phyloP scores from a whole-genome alignment of 257 asterid genomes.

The Thymus quinquecostatus region DNA sequence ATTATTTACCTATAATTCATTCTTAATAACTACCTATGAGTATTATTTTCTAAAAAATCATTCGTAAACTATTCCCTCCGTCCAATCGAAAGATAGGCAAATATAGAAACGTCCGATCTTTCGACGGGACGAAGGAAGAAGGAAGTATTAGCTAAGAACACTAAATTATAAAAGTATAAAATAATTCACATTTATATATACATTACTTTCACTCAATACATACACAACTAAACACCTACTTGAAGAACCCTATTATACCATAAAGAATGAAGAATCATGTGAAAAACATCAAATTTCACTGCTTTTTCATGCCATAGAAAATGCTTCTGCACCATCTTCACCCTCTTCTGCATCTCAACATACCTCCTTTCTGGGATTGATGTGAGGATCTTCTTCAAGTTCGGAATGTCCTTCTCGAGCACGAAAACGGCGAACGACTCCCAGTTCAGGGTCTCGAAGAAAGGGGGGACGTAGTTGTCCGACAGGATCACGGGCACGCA shows the following conservation, averaged over 20 bases:
- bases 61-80: no score
- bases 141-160: no score
- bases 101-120: no score
- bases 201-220: no score
- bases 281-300: constrained; percentile 62
- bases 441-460: constrained; percentile 79
- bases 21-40: neutral
- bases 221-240: constrained; percentile 14
- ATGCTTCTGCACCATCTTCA: constrained; percentile 64
- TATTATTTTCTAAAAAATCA: no score
- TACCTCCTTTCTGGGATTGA: constrained; percentile 60
- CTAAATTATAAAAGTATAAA: no score
- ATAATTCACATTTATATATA: no score
- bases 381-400: constrained; percentile 63
- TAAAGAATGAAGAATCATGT: constrained; percentile 76
- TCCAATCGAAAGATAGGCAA: no score
- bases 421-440: constrained; percentile 69
- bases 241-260: constrained; percentile 72
- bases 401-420: constrained; percentile 70
- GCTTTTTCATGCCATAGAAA: constrained; percentile 67
- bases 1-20: neutral
- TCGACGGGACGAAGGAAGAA: no score
- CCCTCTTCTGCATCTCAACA: constrained; percentile 59
- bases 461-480: constrained; percentile 77
- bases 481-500: constrained; percentile 85